phyloP scores from a whole-genome alignment of 148 eudicot species.

The Arbutus unedo region DNA sequence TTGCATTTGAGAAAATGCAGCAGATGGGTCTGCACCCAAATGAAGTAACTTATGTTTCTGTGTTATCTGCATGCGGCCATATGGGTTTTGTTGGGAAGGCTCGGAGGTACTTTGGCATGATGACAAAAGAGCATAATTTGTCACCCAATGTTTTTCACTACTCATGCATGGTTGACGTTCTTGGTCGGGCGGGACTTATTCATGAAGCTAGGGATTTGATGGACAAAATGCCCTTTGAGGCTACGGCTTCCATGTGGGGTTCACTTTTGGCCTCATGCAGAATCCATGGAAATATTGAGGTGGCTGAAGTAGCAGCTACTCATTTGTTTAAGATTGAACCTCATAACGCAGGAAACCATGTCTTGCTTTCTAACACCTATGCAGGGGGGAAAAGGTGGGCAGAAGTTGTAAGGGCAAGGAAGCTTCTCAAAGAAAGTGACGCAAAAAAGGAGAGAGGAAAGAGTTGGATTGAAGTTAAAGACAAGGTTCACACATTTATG shows the following conservation, averaged over 20 bases:
- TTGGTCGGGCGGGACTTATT: slow-evolving; percentile 65
- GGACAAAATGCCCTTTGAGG: slow-evolving; percentile 62
- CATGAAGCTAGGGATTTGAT: slow-evolving; percentile 56
- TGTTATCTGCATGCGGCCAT: slow-evolving; percentile 73
- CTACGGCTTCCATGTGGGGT: slow-evolving; percentile 85
- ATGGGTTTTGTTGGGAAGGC: slow-evolving; percentile 69
- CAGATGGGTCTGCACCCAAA: slow-evolving; percentile 58
- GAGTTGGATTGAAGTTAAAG: slow-evolving; percentile 71
- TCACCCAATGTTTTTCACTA: slow-evolving; percentile 56
- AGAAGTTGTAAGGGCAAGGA: slow-evolving; percentile 53
- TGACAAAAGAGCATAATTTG: slow-evolving; percentile 46
- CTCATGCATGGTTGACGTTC: slow-evolving; percentile 73
- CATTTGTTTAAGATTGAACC: slow-evolving; percentile 73
- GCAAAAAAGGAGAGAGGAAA: slow-evolving; percentile 59
- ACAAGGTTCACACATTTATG: slow-evolving; percentile 62
- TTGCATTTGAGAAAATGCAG: slow-evolving; percentile 82
- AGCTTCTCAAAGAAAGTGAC: slow-evolving; percentile 51
- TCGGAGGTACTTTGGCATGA: slow-evolving; percentile 44
- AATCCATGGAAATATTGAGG: slow-evolving; percentile 44
- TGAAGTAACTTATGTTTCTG: slow-evolving; percentile 66
- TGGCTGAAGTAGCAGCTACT: slow-evolving; percentile 74
- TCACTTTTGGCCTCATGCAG: slow-evolving; percentile 68
- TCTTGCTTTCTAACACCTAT: slow-evolving; percentile 68
- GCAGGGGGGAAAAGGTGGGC: slow-evolving; percentile 65
- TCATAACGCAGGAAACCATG: slow-evolving; percentile 64